Conservation (phyloP, 768 basidiomycete genomes). For the Lactarius pseudohatsudake region DNA sequence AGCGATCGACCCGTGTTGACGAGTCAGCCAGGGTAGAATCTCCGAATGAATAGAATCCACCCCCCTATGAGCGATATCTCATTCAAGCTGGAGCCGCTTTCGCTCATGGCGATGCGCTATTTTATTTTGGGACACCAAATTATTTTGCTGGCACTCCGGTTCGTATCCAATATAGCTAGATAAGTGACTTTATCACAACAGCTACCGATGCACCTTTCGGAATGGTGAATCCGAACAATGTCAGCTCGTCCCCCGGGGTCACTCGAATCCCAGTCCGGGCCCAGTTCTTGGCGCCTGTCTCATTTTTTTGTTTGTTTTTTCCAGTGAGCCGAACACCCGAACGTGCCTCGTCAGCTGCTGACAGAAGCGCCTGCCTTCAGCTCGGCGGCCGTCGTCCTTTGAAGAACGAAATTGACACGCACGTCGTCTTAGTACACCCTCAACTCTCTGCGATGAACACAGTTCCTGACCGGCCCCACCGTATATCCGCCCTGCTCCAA, state of each 20-base stretch:
- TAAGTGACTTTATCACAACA: not conserved
- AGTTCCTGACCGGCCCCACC: not conserved
- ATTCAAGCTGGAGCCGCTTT: conserved; percentile 9
- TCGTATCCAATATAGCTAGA: conserved; percentile 8
- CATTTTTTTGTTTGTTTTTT: not conserved
- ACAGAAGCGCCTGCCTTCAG: not conserved
- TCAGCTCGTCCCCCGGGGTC: not conserved
- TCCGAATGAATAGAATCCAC: not conserved
- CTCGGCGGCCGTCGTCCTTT: not conserved
- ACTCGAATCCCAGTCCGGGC: not conserved
- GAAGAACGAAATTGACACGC: not conserved
- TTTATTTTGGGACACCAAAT: not conserved
- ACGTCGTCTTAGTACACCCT: not conserved
- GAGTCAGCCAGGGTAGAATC: not conserved
- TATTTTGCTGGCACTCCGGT: not conserved
- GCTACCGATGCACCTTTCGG: not conserved
- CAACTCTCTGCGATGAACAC: not conserved
- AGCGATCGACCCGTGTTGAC: not conserved
- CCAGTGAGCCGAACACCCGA: not conserved
- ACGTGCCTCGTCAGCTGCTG: not conserved
- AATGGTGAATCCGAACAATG: not conserved
- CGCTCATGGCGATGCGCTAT: conserved; percentile 3
- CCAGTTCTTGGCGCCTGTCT: not conserved
- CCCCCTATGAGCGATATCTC: conserved; percentile 4
- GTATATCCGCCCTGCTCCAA: not conserved